Evolutionary conservation across 192 early-diverging fungal species (phyloP), one percentile per base, ranked within the genome.

Genomic region (Helicostylum pulchrum): DNA sequence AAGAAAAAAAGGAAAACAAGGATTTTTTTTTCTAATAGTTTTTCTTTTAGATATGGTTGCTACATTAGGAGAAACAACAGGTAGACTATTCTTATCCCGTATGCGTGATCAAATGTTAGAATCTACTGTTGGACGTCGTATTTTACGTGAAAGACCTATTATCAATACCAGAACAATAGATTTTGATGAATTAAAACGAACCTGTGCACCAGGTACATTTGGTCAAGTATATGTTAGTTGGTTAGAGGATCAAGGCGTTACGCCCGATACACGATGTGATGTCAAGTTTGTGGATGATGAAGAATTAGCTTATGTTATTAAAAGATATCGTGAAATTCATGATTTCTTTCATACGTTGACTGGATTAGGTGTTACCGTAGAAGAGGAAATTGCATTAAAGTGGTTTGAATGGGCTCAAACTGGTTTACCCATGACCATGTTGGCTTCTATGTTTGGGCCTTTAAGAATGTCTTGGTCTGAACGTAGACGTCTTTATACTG

Each of bases 371-470:
- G 83, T 90, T 1, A 87, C 88, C 3, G 89, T 96, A 5, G 90
- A 93, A 66, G 92, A 87, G 36, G 97, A 99, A 81, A 78, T 97
- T 56, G 94, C 89, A 5, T 80, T 99, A 43, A 99, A 99, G 80
- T 92, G 91, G 86, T 92, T 97, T 69, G 97, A 99, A 74, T 87
- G 89, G 76, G 82, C 81, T 10, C 97, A 99, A 69, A 94, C 90
- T 1, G 93, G 92, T 2, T 70, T 99, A 53, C 97, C 97, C 11
- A 88, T 99, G 72, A 87, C 91, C 0, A 75, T 88, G 72, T 71
- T 96, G n/a, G 83, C 87, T 12, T 90, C 89, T n/a, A 58, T 91
- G 6, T 80, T 92, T 73, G 97, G 94, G 0, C 94, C 93, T 0
- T 63, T 96, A 53, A 70, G 86, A 12, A 72, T 97, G 61, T 76